Conservation (phyloP, 2,329 filamentous ascomycete species). For the Colletotrichum limetticola region DNA sequence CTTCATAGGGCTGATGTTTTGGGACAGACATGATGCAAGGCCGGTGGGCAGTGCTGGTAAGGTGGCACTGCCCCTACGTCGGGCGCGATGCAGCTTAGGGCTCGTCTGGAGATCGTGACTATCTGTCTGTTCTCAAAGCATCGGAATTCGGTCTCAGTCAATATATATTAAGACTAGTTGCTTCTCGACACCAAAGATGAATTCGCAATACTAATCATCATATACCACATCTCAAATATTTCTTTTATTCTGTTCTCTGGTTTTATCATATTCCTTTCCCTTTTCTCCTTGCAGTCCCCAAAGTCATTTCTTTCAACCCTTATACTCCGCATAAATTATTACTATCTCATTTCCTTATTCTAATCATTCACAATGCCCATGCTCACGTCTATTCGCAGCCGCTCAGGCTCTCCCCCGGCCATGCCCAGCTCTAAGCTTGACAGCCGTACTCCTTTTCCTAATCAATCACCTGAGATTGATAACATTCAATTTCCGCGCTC, state of each 20-base stretch:
- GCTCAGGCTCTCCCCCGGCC: background rate
- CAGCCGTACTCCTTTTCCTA: background rate
- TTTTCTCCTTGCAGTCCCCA: background rate
- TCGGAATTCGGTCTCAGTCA: background rate
- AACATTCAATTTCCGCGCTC: constrained; percentile 9
- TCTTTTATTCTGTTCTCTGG: background rate
- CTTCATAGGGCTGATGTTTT: constrained; percentile 12
- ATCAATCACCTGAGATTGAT: background rate
- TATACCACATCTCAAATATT: background rate
- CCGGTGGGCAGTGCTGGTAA: background rate
- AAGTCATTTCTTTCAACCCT: background rate
- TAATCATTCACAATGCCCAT: background rate
- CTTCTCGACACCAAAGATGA: background rate
- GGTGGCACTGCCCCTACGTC: background rate
- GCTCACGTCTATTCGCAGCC: background rate
- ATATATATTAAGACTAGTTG: background rate
- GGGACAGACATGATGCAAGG: background rate
- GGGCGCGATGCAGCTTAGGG: background rate
- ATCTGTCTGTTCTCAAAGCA: background rate
- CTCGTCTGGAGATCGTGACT: background rate
- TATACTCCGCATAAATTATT: background rate
- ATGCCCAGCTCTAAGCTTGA: background rate
- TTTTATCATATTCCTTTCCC: background rate
- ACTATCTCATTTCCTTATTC: no score
- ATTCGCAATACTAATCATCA: background rate